phyloP scores from a whole-genome alignment of 768 basidiomycete species.

The Boletus tomentosulus region DNA sequence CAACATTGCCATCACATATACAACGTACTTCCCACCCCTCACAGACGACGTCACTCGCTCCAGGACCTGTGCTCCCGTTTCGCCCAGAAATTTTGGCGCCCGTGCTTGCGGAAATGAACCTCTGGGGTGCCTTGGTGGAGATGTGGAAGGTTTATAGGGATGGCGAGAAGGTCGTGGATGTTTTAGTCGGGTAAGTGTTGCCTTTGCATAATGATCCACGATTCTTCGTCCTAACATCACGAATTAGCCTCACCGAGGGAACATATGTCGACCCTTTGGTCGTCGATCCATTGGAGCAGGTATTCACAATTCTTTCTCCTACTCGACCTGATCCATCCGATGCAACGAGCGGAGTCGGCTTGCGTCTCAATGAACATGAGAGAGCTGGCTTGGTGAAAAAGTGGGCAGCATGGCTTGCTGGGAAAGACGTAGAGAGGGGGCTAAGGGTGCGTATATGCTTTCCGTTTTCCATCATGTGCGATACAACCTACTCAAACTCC shows the following conservation, averaged over 20 bases:
- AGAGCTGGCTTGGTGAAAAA: conserved; percentile 59
- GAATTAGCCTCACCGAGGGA: conserved; percentile 24
- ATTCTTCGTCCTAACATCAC: background rate
- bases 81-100: conserved; percentile 17
- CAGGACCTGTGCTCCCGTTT: conserved; percentile 12
- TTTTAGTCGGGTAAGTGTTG: conserved; percentile 25
- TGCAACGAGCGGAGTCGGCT: background rate
- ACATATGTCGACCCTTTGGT: conserved; percentile 22
- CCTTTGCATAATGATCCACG: too few relatives aligned
- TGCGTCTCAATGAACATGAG: conserved; percentile 27
- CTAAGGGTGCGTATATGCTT: conserved; percentile 49
- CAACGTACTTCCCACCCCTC: conserved; percentile 7
- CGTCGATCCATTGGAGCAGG: conserved; percentile 24
- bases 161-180: conserved; percentile 17
- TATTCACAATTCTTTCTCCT: conserved; percentile 24
- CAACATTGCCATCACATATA: conserved; percentile 9
- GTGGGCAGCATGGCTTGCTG: conserved; percentile 81
- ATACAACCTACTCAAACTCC: background rate
- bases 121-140: conserved; percentile 26
- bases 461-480: background rate
- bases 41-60: background rate
- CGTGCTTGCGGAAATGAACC: conserved; percentile 12
- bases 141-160: conserved; percentile 25
- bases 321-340: conserved; percentile 5
- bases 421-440: conserved; percentile 62